These are phyloP conservation scores for Kandelia obovata DNA, from an alignment of 345 rosid species.

Conservation along the genomic window DNA sequence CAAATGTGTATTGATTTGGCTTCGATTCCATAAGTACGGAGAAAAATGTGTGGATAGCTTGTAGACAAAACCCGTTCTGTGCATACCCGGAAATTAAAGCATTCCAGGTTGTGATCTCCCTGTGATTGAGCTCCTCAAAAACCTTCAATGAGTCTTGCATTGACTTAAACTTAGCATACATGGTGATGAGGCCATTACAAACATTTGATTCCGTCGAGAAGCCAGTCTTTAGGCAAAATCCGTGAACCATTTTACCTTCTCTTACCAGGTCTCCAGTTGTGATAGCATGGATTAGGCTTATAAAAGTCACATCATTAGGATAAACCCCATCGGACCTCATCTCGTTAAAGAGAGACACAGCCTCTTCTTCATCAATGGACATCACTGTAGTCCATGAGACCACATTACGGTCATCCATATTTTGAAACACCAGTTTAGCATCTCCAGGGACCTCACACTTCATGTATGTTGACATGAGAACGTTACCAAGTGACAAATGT, in stretches of 20 bases:
- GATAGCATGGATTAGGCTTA: constrained; percentile 59
- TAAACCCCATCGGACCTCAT: constrained; percentile 66
- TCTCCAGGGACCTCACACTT: constrained; percentile 55
- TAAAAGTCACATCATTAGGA: constrained; percentile 77
- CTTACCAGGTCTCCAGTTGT: constrained; percentile 36
- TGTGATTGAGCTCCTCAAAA: constrained; percentile 48
- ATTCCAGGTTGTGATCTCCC: constrained; percentile 73
- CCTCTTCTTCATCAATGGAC: constrained; percentile 48
- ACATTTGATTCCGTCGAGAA: constrained; percentile 51
- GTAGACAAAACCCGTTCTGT: constrained; percentile 57
- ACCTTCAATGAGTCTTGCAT: constrained; percentile 52
- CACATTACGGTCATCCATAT: constrained; percentile 65
- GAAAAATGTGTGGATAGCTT: constrained; percentile 49
- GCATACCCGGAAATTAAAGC: constrained; percentile 79
- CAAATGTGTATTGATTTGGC: constrained; percentile 75
- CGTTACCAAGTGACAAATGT: constrained; percentile 60
- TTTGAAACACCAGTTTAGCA: constrained; percentile 49
- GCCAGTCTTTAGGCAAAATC: constrained; percentile 49
- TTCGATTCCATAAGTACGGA: constrained; percentile 37
- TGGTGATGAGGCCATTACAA: constrained; percentile 70
- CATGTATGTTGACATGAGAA: constrained; percentile 69
- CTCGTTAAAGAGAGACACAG: constrained; percentile 47
- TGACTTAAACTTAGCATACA: constrained; percentile 72
- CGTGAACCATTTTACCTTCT: constrained; percentile 63
- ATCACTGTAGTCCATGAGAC: constrained; percentile 89